phyloP scores from a whole-genome alignment of 352 stramenopile genomes.

The Phytophthora sp. region DNA sequence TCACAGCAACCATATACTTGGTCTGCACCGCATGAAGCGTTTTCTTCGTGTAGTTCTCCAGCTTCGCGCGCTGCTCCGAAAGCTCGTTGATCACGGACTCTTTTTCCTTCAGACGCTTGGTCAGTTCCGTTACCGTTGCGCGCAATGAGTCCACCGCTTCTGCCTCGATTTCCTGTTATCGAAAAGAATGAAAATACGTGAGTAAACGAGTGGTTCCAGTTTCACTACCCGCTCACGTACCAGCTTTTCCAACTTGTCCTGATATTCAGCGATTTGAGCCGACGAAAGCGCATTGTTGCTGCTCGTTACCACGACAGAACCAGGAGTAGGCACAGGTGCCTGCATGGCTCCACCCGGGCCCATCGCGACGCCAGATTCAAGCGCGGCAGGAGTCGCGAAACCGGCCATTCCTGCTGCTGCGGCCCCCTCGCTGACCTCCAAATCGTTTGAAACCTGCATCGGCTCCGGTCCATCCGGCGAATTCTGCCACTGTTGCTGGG shows the following conservation, averaged over 20 bases:
- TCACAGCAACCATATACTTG: constrained; percentile 92
- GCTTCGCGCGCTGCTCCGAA: constrained; percentile 83
- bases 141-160: constrained; percentile 80
- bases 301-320: constrained; percentile 42
- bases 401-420: constrained; percentile 26
- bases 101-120: constrained; percentile 88
- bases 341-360: constrained; percentile 34
- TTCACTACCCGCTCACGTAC: constrained; percentile 42
- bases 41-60: constrained; percentile 93
- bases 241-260: constrained; percentile 75
- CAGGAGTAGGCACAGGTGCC: constrained; percentile 25
- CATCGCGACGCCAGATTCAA: constrained; percentile 37
- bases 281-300: constrained; percentile 54
- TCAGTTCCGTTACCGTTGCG: constrained; percentile 80
- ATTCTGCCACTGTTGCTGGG: constrained; percentile 35
- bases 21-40: constrained; percentile 90
- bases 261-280: constrained; percentile 67
- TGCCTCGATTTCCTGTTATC: constrained; percentile 51
- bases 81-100: constrained; percentile 90
- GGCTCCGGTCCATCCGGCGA: constrained; percentile 39
- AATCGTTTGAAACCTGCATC: constrained; percentile 52
- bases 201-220: constrained; percentile 2
- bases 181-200: constrained; percentile 3
- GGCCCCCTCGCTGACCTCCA: constrained; percentile 11
- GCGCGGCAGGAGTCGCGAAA: constrained; percentile 32